Conservation (phyloP, 148 eudicot genomes). For the Beta vulgaris region DNA sequence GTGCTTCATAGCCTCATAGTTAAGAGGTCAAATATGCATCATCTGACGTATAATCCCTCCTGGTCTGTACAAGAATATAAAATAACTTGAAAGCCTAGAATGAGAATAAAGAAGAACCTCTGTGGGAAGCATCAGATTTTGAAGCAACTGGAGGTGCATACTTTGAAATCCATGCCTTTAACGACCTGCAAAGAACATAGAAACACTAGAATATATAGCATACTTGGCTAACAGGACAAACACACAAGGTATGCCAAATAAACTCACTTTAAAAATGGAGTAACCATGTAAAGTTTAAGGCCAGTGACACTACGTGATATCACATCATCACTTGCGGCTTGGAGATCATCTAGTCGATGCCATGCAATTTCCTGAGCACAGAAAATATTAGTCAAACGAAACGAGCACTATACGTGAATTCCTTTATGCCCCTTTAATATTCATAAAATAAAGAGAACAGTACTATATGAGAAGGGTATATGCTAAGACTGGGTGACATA, state of each 20-base stretch:
- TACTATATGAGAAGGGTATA: background rate
- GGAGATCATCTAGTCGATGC: constrained; percentile 93
- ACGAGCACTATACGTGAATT: no score
- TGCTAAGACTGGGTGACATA: background rate
- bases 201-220: constrained; percentile 11
- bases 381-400: background rate
- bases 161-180: constrained; percentile 71
- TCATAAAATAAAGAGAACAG: background rate
- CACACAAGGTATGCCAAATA: constrained; percentile 5
- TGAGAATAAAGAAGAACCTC: constrained; percentile 47
- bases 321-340: constrained; percentile 72
- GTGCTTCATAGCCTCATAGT: no score
- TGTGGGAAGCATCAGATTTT: constrained; percentile 48
- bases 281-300: constrained; percentile 96
- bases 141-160: constrained; percentile 57
- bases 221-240: background rate
- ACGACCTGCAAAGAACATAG: constrained; percentile 47
- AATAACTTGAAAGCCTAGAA: constrained; percentile 1
- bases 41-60: no score
- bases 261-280: constrained; percentile 88
- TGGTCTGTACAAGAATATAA: no score
- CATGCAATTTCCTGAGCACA: constrained; percentile 91
- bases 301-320: constrained; percentile 94
- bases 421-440: no score
- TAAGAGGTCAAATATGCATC: no score